Evolutionary conservation across 2,329 filamentous ascomycete species (phyloP).

Genomic region (Penicillium sp.): DNA sequence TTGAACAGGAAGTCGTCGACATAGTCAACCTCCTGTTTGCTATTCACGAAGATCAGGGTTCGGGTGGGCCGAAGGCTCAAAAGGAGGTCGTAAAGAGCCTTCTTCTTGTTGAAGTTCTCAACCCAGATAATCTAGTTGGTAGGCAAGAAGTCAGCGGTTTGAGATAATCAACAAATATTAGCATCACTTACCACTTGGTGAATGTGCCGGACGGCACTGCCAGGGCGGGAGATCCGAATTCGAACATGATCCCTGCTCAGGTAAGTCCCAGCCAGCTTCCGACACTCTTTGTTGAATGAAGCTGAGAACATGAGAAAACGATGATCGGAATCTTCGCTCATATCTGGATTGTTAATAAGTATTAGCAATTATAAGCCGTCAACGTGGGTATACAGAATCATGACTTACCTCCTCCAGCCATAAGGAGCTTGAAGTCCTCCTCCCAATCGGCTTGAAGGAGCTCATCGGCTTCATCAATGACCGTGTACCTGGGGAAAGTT

Average conservation of each 20-base stretch:
- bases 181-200: constrained; percentile 64
- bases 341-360: constrained; percentile 55
- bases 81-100: constrained; percentile 75
- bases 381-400: too few relatives aligned
- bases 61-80: constrained; percentile 72
- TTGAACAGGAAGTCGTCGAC: constrained; percentile 90
- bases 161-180: background rate
- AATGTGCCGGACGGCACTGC: constrained; percentile 82
- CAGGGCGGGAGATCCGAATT: constrained; percentile 85
- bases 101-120: constrained; percentile 69
- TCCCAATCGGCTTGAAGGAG: constrained; percentile 83
- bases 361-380: background rate
- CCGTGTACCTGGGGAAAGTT: constrained; percentile 58
- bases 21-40: constrained; percentile 76
- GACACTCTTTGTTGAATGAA: constrained; percentile 83
- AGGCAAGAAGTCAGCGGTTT: background rate
- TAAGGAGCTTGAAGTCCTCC: constrained; percentile 74
- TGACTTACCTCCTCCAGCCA: constrained; percentile 77
- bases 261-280: constrained; percentile 76
- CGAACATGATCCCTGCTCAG: constrained; percentile 76
- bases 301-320: constrained; percentile 87
- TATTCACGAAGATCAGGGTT: constrained; percentile 90
- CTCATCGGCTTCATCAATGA: constrained; percentile 96
- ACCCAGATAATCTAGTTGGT: constrained; percentile 66
- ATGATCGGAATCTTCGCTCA: constrained; percentile 75